Percentiles rank a stretch among this genome's conserved stretches.
Evolutionary conservation across 2,329 filamentous ascomycete species (phyloP).

Genomic region (Emergomyces africanus): DNA sequence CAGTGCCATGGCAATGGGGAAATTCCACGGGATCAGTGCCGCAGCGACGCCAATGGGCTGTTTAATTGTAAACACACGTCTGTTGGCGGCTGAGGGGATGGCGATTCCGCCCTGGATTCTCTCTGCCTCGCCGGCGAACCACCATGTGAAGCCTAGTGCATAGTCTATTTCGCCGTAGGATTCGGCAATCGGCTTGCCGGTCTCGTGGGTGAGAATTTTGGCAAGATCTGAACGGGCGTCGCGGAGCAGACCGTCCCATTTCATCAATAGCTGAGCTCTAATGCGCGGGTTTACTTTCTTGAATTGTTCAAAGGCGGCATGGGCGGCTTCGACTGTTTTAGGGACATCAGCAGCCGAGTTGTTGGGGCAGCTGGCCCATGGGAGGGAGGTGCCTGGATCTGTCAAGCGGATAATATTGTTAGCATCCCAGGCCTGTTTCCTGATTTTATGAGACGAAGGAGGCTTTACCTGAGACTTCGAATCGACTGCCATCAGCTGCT

Average conservation of each 20-base stretch:
- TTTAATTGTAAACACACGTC: conserved; percentile 65
- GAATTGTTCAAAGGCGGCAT: conserved; percentile 49
- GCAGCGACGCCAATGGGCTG: conserved; percentile 77
- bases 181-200: conserved; percentile 70
- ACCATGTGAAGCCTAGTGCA: conserved; percentile 64
- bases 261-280: conserved; percentile 49
- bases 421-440: neutral
- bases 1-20: conserved; percentile 60
- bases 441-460: neutral
- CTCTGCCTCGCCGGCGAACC: conserved; percentile 71
- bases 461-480: conserved; percentile 35
- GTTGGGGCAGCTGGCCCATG: conserved; percentile 41
- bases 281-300: conserved; percentile 47
- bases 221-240: conserved; percentile 58
- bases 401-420: neutral
- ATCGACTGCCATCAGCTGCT: conserved; percentile 36
- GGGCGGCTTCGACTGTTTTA: conserved; percentile 44
- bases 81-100: conserved; percentile 53
- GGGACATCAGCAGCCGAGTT: conserved; percentile 48
- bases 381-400: conserved; percentile 40
- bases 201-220: conserved; percentile 77
- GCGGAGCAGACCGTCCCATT: conserved; percentile 53
- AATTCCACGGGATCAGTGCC: conserved; percentile 83
- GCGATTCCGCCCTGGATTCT: conserved; percentile 64
- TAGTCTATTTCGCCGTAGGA: conserved; percentile 60